Percentiles rank a stretch among this genome's conserved stretches.
These are phyloP conservation scores for Asterionellopsis glacialis DNA, from an alignment of 108 stramenopile genomes.

Conservation along the genomic window DNA sequence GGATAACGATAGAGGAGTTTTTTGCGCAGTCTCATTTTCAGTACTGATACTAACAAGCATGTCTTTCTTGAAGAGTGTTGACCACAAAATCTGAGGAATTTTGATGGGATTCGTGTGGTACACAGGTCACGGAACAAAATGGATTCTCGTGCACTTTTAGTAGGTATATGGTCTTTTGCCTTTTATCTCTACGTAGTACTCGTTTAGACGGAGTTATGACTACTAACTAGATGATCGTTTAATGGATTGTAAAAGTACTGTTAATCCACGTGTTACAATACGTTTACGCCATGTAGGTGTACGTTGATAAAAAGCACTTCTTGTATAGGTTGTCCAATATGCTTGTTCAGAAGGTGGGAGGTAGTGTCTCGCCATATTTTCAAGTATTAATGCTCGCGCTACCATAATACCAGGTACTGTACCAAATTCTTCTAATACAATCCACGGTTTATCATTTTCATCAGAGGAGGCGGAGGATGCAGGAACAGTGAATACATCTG, in stretches of 20 bases:
- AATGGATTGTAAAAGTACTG: constrained; percentile 21
- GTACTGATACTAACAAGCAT: too few relatives aligned
- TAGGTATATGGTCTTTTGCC: too few relatives aligned
- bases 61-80: too few relatives aligned
- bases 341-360: not conserved
- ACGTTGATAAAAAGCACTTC: constrained; percentile 46
- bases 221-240: constrained; percentile 7
- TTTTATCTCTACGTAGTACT: too few relatives aligned
- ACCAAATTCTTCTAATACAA: constrained; percentile 74
- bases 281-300: constrained; percentile 33
- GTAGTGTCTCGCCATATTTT: constrained; percentile 60
- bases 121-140: too few relatives aligned
- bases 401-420: constrained; percentile 56
- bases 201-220: too few relatives aligned
- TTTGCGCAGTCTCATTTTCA: too few relatives aligned
- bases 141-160: too few relatives aligned
- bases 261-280: constrained; percentile 33
- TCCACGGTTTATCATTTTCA: constrained; percentile 7
- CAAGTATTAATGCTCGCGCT: constrained; percentile 55
- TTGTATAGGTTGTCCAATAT: constrained; percentile 13
- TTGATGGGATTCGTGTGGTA: too few relatives aligned
- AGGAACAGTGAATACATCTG: constrained; percentile 14
- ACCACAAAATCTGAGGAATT: too few relatives aligned
- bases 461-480: too few relatives aligned
- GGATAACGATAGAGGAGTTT: too few relatives aligned